Conservation (phyloP, 2,329 filamentous ascomycete species). For the Fragosphaeria purpurea region DNA sequence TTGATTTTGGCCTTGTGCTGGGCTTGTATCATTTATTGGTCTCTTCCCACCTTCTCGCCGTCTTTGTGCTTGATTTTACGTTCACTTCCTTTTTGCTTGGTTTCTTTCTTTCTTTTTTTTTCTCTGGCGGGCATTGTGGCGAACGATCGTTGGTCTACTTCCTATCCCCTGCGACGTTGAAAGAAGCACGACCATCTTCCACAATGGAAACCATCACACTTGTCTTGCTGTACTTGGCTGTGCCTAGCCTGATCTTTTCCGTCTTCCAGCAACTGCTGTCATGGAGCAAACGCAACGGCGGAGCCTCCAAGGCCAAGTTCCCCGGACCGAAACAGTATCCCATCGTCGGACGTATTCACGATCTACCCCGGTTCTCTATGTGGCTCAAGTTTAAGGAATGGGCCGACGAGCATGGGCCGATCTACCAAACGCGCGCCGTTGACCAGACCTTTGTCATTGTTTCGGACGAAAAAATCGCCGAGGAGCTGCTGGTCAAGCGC, state of each 20-base stretch:
- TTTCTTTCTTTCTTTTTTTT: neutral
- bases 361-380: conserved; percentile 34
- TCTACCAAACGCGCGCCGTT: conserved; percentile 32
- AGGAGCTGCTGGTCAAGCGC: conserved; percentile 37
- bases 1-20: no score
- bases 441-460: conserved; percentile 33
- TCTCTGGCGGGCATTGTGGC: neutral
- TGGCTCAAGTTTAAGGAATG: conserved; percentile 43
- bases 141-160: neutral
- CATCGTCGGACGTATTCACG: conserved; percentile 37
- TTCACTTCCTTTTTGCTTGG: neutral
- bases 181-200: neutral
- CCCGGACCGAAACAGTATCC: conserved; percentile 38
- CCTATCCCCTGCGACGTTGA: neutral
- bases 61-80: no score
- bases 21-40: no score
- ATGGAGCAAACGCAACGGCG: conserved; percentile 21
- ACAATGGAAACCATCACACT: conserved; percentile 30
- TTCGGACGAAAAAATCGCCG: conserved; percentile 37
- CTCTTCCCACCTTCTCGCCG: no score
- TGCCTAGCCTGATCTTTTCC: conserved; percentile 34
- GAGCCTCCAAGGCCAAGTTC: conserved; percentile 22
- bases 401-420: conserved; percentile 32
- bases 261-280: conserved; percentile 27
- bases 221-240: conserved; percentile 33